phyloP scores from a whole-genome alignment of 2,329 filamentous ascomycete genomes.

The Penicillium sp. region DNA sequence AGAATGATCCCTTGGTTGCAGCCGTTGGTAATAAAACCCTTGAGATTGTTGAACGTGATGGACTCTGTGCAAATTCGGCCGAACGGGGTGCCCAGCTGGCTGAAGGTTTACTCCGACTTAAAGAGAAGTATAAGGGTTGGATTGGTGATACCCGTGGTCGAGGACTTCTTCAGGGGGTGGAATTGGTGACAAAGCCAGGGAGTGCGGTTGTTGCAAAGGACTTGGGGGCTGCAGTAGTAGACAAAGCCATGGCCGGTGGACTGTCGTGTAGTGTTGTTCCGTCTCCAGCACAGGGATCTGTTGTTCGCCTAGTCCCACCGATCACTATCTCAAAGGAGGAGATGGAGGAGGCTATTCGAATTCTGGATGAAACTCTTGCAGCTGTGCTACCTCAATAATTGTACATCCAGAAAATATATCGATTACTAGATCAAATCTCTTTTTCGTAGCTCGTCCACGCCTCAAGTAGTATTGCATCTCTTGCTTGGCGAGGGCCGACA shows the following conservation, averaged over 20 bases:
- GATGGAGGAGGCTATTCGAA: background rate
- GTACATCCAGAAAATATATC: too few species aligned
- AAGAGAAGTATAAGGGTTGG: background rate
- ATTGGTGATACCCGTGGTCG: background rate
- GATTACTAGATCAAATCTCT: too few species aligned
- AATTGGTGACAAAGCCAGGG: background rate
- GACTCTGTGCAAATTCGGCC: background rate
- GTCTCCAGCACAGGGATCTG: background rate
- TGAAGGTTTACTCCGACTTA: background rate
- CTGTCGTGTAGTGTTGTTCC: background rate
- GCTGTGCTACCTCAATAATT: background rate
- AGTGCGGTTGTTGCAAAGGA: background rate
- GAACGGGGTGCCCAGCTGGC: background rate
- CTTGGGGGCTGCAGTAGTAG: background rate
- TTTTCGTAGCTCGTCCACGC: too few species aligned
- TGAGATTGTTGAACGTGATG: background rate
- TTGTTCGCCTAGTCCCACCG: background rate
- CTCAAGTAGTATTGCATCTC: too few species aligned
- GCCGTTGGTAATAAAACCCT: background rate
- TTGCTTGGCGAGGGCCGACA: too few species aligned
- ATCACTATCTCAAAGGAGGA: background rate
- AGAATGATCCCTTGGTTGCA: background rate
- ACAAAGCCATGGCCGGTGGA: background rate
- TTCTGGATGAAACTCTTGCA: background rate
- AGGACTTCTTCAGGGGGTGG: background rate